Evolutionary conservation across 441 rosid genomes (phyloP).

Genomic region (Mallotus repandus): DNA sequence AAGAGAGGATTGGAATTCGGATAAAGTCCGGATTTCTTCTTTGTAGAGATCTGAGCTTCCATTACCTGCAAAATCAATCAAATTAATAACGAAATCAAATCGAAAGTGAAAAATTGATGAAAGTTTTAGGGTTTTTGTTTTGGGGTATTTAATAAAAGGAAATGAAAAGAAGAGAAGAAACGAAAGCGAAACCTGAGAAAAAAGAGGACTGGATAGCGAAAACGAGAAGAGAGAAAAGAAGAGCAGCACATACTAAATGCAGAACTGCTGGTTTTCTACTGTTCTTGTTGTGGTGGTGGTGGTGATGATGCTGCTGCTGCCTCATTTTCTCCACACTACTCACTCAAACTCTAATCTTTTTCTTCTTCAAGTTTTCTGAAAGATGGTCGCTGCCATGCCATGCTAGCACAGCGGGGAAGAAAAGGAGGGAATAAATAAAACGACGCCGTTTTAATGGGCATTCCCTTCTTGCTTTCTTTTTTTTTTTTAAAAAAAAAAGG

Average conservation of each 20-base stretch:
- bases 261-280: conserved; percentile 47
- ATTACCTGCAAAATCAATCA: conserved; percentile 26
- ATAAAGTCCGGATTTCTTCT: conserved; percentile 38
- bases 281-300: conserved; percentile 23
- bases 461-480: too few species aligned
- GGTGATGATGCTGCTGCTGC: too few species aligned
- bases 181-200: conserved; percentile 49
- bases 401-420: too few species aligned
- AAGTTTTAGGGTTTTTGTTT: neutral
- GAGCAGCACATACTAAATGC: conserved; percentile 54
- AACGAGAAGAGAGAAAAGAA: conserved; percentile 52
- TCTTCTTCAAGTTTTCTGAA: too few species aligned
- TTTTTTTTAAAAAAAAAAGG: too few species aligned
- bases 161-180: neutral
- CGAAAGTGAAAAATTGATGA: neutral
- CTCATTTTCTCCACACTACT: conserved; percentile 30
- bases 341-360: neutral
- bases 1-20: conserved; percentile 54
- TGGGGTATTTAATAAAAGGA: neutral
- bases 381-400: too few species aligned
- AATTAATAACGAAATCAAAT: neutral
- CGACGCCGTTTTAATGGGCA: too few species aligned
- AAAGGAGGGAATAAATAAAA: too few species aligned
- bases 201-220: conserved; percentile 68
- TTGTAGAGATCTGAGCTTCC: conserved; percentile 34